phyloP scores from a whole-genome alignment of 2,329 filamentous ascomycete species.

The Pyricularia sp. region DNA sequence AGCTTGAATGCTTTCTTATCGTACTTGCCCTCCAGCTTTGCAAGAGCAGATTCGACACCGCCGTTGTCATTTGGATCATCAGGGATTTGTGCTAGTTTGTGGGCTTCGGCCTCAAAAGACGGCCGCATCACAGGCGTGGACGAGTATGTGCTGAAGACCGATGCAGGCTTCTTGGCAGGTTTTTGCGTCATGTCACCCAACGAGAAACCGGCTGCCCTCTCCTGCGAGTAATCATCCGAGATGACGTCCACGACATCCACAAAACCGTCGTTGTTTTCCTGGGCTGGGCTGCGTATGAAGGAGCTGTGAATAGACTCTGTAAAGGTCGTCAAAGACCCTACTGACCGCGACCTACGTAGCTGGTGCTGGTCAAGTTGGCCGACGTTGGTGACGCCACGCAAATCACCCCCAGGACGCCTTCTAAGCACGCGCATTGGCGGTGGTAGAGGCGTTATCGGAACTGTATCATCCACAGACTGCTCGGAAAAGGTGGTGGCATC shows the following conservation, averaged over 20 bases:
- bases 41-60: constrained; percentile 82
- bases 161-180: constrained; percentile 34
- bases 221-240: constrained; percentile 31
- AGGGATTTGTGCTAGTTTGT: constrained; percentile 78
- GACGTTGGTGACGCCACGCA: constrained; percentile 58
- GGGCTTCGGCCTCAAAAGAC: constrained; percentile 83
- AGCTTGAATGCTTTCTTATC: constrained; percentile 40
- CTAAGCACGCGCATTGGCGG: constrained; percentile 55
- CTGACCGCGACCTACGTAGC: constrained; percentile 45
- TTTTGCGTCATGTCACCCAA: constrained; percentile 48
- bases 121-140: constrained; percentile 55
- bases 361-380: constrained; percentile 45
- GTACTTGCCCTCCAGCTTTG: constrained; percentile 87
- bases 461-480: constrained; percentile 36
- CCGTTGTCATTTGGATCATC: constrained; percentile 73
- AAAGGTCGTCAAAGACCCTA: constrained; percentile 50
- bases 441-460: constrained; percentile 33
- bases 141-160: constrained; percentile 52
- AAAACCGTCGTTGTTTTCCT: constrained; percentile 27
- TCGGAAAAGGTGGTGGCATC: constrained; percentile 50
- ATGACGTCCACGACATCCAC: constrained; percentile 37
- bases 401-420: constrained; percentile 64
- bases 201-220: constrained; percentile 40
- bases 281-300: constrained; percentile 33
- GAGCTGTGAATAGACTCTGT: constrained; percentile 53